Base-by-base conservation (phyloP, 2,329 filamentous ascomycete species). In the Cordyceps farinosa region DNA sequence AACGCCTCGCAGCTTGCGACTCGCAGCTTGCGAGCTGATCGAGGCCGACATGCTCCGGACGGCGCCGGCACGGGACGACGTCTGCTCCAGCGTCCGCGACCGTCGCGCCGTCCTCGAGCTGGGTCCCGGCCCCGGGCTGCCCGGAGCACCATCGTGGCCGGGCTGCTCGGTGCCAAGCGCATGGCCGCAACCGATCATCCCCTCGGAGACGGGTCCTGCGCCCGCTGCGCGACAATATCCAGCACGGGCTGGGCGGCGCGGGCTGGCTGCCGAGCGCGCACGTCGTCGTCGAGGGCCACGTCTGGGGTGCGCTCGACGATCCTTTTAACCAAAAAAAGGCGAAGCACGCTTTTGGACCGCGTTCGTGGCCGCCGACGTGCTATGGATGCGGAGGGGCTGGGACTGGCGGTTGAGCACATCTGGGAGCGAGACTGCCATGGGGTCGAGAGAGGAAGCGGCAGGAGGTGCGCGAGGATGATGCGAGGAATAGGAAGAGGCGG, bases 361-460 rank as follows among this genome's bases (percentile, higher is more conserved):
- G 78, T 92, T n/a, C 47, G 75, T 91, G n/a, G 86, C 86, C 0
- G 87, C 87, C 66, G 89, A 92, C 74, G 91, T 89, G 70, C 80
- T 90, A 63, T 92, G 89, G 89, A 90, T 91, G 87, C 84, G 85
- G 1, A 83, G 82, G 78, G 76, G 57, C 78, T 75, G 22, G 83
- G 82, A 2, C 76, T 91, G 51, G 84, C 84, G 69, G 74, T 90
- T 3, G 88, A 90, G 71, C 75, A 79, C 34, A 86, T 91, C 27
- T 89, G 83, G 78, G 89, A 92, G 76, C 82, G 87, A 72, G 85
- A 91, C 72, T 88, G 84, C 15, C 81, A 88, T 60, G 88, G 88
- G 3, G 71, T 72, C n/a, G n/a, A 15, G 82, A 88, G 73, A 80
- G 88, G 68, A 78, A 79, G 45, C 92, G 89, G 88, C 74, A 73